Base-by-base conservation (phyloP, 2,329 filamentous ascomycete species). In the Ceratocystis variospora region DNA sequence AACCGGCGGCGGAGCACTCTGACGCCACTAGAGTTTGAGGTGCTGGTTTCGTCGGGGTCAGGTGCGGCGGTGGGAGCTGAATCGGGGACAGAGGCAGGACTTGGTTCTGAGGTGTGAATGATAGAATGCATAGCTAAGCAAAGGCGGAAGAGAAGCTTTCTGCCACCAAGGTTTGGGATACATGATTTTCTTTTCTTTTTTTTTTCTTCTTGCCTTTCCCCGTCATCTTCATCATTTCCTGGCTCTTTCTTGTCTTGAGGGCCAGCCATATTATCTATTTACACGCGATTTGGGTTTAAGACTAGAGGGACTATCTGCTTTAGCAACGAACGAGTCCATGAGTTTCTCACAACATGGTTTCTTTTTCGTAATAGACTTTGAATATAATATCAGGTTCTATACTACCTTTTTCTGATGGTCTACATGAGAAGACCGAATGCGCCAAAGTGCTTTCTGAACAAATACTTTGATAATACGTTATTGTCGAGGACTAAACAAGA, bases 1-100 rank as follows among this genome's bases (percentile, higher is more conserved):
- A 86, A 81, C 68, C 78, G 87, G 72, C 80, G 88, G 72, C 81
- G 89, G 73, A 90, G 87, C 71, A 92, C 88, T 22, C 76, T 93
- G 41, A 90, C 83, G 71, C 85, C 87, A 2, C 87, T 87, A 79
- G 89, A 93, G 75, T 75, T 92, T 72, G 82, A 88, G 25, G 57
- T 61, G 44, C 61, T 66, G 31, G 48, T 66, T 19, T 59, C 41
- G 22, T 45, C 46, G 41, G 63, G 63, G 50, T 57, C 48, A 0
- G 25, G 33, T 19, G 15, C 61, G 7, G 19, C 15, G n/a, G 25
- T 28, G 4, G 48, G 48, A 17, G 8, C 46, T 7, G 46, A 6
- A n/a, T 19, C 48, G 8, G 48, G 22, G 22, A 7, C 48, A 25
- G 48, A 25, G 8, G 15, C 48, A 5, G 48, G 22, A 15, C 1